These are phyloP conservation scores for Apophysomyces ossiformis DNA, from an alignment of 371 early-diverging fungal species.

Conservation along the genomic window DNA sequence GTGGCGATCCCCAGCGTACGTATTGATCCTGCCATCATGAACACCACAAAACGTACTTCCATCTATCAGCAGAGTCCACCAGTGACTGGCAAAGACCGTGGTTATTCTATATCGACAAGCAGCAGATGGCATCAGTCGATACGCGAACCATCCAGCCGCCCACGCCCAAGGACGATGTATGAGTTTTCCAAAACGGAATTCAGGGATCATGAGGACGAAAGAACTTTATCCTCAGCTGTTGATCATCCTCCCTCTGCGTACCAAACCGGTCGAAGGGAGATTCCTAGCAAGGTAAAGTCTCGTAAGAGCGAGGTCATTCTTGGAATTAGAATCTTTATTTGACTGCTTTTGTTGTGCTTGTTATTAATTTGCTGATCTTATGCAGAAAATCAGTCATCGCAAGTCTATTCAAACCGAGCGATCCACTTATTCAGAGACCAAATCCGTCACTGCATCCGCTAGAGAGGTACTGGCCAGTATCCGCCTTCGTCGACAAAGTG, in stretches of 20 bases:
- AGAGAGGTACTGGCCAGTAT: slow-evolving; percentile 24
- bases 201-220: not conserved
- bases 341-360: not conserved
- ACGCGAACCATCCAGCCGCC: not conserved
- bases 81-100: not conserved
- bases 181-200: not conserved
- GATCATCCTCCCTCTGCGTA: not conserved
- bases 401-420: not conserved
- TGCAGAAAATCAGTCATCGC: not conserved
- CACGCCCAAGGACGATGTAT: slow-evolving; percentile 2
- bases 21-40: not conserved
- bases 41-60: not conserved
- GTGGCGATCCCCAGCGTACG: not conserved
- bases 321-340: not conserved
- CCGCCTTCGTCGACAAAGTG: slow-evolving; percentile 21
- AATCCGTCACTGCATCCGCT: slow-evolving; percentile 25
- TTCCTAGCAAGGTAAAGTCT: not conserved
- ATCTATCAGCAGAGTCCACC: not conserved
- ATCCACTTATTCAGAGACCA: not conserved
- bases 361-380: too few relatives aligned
- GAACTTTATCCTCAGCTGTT: not conserved
- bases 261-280: not conserved
- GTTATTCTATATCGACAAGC: not conserved
- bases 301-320: not conserved
- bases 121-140: not conserved